A percentile compares a stretch with the other conserved stretches of the same genome.
Evolutionary conservation across 1,139 yeast genomes (phyloP).

Genomic region (Geotrichum bryndzae): DNA sequence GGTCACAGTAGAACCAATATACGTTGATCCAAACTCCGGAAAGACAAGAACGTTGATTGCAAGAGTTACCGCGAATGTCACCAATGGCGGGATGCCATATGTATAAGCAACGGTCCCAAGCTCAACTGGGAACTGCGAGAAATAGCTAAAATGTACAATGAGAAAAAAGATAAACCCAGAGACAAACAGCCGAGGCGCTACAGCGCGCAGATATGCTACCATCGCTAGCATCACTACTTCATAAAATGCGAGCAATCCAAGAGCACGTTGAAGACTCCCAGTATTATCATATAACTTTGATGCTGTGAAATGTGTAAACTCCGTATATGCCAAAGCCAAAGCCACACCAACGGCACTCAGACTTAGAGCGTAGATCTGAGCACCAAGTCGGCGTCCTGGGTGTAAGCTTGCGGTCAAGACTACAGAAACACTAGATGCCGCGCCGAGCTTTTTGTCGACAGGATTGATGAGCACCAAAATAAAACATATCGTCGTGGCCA

Average conservation of each 20-base stretch:
- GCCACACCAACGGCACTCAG: slow-evolving; percentile 40
- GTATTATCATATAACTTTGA: slow-evolving; percentile 29
- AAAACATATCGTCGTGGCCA: slow-evolving; percentile 39
- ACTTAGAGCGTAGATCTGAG: slow-evolving; percentile 41
- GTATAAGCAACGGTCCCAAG: slow-evolving; percentile 35
- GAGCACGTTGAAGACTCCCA: slow-evolving; percentile 32
- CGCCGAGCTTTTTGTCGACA: slow-evolving; percentile 36
- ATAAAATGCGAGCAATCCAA: slow-evolving; percentile 42
- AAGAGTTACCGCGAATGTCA: slow-evolving; percentile 42
- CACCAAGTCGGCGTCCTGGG: slow-evolving; percentile 46
- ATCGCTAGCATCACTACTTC: slow-evolving; percentile 43
- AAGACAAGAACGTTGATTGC: slow-evolving; percentile 41
- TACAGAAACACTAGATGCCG: slow-evolving; percentile 41
- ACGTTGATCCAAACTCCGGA: slow-evolving; percentile 49
- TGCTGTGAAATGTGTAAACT: slow-evolving; percentile 41
- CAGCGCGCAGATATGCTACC: slow-evolving; percentile 46
- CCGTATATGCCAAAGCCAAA: slow-evolving; percentile 41
- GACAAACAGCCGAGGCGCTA: slow-evolving; percentile 43
- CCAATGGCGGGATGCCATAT: slow-evolving; percentile 41
- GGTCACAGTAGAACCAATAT: slow-evolving; percentile 41
- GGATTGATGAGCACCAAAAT: slow-evolving; percentile 38
- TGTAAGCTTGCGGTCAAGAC: slow-evolving; percentile 44
- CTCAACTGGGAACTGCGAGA: slow-evolving; percentile 33
- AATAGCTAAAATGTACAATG: slow-evolving; percentile 45
- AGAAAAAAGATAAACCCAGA: slow-evolving; percentile 44